Conservation (phyloP, 2,329 filamentous ascomycete species). For the Fusarium sacchari region DNA sequence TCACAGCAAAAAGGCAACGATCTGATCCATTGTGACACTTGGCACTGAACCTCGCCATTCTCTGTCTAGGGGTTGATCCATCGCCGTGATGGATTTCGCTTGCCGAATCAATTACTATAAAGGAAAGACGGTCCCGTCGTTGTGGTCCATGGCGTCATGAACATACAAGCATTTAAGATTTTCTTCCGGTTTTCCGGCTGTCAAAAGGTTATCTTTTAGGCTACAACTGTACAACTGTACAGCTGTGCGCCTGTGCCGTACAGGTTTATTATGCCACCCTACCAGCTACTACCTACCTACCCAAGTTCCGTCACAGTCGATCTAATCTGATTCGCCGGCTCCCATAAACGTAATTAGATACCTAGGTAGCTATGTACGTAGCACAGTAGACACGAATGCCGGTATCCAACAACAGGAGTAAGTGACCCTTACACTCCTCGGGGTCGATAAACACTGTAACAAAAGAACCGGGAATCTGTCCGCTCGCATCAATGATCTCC, state of each 20-base stretch:
- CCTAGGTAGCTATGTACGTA: no score
- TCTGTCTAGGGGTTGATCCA: conserved; percentile 4
- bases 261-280: conserved; percentile 2
- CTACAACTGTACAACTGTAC: neutral
- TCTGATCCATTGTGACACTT: conserved; percentile 18
- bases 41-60: neutral
- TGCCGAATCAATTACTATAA: conserved; percentile 3
- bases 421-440: neutral
- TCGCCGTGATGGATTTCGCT: conserved; percentile 13
- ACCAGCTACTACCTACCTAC: neutral
- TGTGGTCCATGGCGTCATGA: conserved; percentile 21
- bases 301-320: conserved; percentile 5
- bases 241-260: neutral
- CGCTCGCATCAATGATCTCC: neutral
- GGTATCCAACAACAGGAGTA: neutral
- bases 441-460: neutral
- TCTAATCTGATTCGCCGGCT: conserved; percentile 18
- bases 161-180: neutral
- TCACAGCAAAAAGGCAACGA: conserved; percentile 1
- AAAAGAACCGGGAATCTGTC: neutral
- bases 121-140: neutral
- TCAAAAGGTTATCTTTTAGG: conserved; percentile 8
- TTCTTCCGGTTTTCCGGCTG: conserved; percentile 4
- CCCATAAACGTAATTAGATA: neutral
- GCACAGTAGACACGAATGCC: neutral